Base-by-base conservation (phyloP, 1,284 basidiomycete genomes). In the Trametes pubescens region DNA sequence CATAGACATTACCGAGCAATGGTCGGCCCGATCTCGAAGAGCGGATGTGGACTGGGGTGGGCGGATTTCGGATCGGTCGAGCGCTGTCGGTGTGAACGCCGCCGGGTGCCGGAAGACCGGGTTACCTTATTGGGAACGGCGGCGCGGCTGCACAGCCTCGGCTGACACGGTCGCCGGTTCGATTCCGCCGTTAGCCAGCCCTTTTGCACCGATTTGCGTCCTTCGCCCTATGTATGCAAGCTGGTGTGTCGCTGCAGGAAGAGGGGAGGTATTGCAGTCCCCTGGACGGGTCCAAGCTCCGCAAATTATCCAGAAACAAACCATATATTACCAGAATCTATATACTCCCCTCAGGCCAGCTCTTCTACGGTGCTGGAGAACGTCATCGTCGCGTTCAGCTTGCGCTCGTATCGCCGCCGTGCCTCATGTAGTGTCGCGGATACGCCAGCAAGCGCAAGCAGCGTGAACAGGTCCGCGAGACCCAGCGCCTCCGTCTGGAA, bases 401-500 rank as follows among this genome's bases (percentile, higher is more conserved):
- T 78, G 22, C 90, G 78, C 78, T 99, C 96, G 73, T 88, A 96
- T 66, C 84, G 79, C 72, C 96, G 81, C 72, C 97, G 80, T 32
- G 79, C 85, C 79, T 99, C 95, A 75, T 99, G 96, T 68, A 93
- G 59, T 22, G 74, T 78, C 74, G 95, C 88, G 59, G 91, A 92
- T 16, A 85, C 80, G 0, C 73, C 88, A 0, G 88, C 94, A 34
- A 98, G 79, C n/a, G 80, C 78, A 26, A 96, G 74, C 2, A 99
- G 81, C 40, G 91, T 85, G 32, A 81, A 79, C 64, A 99, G 70
- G 77, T 99, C 97, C 51, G 82, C 77, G 21, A 81, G 58, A 34
- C 82, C 80, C 16, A 99, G 81, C 8, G 92, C 88, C 67, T 92
- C 92, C 11, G 97, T 99, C 79, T 98, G 95, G 85, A 99, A 99